Evolutionary conservation across 2,329 filamentous ascomycete species (phyloP), one percentile per base, ranked within the genome.

Genomic region (Exophiala sp.): DNA sequence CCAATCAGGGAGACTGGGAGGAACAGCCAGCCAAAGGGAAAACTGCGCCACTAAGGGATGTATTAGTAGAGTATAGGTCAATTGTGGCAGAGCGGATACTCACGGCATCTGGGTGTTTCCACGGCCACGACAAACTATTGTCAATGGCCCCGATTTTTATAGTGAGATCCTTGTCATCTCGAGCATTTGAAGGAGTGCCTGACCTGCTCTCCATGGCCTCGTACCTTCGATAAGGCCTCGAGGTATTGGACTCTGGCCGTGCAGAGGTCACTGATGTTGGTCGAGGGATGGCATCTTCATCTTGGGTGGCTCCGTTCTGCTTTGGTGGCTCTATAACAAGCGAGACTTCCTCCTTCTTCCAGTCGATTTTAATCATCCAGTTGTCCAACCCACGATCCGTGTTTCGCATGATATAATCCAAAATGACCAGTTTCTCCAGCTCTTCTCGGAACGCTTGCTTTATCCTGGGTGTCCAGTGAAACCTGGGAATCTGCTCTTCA

Each of bases 361-460:
- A 88, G 67, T 98, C 90, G 24, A 98, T 87, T 67, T 88, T 93
- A 65, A 98, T 89, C 93, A 98, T 98, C 93, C 93, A 98, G 62
- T 98, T 98, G 66, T 98, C 93, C 49, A 96, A 74, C 1, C 93
- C 93, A 69, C 93, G 81, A 66, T 98, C 93, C 1, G 93, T 98
- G 65, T 98, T 98, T 50, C 93, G 82, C 93, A 98, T 98, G 57
- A 98, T 95, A 66, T 98, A 98, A 69, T 98, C 93, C 58, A 98
- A 70, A 62, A 98, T 95, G 18, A 98, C 94, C 6, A 98, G 75
- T 68, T 96, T 97, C 70, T 98, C 93, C 41, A 98, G 76, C 70
- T 97, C 87, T 67, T 98, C 93, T 30, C 93, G 77, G 65, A 98
- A 95, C 0, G 88, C 86, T 66, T 95, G 88, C 65, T 97, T 94